phyloP scores from a whole-genome alignment of 345 rosid species.

The Fremontodendron californicum region DNA sequence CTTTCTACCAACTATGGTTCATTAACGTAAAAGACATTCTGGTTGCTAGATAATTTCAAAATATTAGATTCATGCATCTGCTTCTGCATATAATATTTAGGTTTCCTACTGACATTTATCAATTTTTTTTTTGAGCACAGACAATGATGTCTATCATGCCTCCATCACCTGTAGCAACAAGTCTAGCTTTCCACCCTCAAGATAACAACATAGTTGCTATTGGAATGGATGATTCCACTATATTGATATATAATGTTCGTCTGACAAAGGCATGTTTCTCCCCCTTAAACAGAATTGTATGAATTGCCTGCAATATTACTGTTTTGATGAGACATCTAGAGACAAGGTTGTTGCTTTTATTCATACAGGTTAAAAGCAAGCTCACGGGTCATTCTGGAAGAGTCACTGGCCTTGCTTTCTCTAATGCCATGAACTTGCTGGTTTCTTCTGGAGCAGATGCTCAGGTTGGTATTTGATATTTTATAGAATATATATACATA shows the following conservation, averaged over 20 bases:
- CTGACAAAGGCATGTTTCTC: background rate
- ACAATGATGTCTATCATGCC: slow-evolving; percentile 28
- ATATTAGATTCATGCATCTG: background rate
- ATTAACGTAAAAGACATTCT: background rate
- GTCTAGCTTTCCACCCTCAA: slow-evolving; percentile 35
- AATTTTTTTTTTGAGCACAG: slow-evolving; percentile 22
- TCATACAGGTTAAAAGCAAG: slow-evolving; percentile 3
- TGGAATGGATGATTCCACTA: slow-evolving; percentile 36
- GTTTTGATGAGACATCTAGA: background rate
- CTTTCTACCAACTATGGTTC: background rate
- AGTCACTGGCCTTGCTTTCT: slow-evolving; percentile 46
- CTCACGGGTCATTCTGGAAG: slow-evolving; percentile 39
- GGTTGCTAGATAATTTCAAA: background rate
- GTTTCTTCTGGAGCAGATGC: slow-evolving; percentile 52
- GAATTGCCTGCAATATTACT: background rate
- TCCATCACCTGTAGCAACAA: slow-evolving; percentile 33
- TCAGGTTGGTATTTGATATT: slow-evolving; percentile 31
- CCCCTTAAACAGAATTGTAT: background rate
- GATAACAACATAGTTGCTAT: slow-evolving; percentile 41
- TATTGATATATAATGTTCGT: slow-evolving; percentile 30
- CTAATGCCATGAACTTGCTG: slow-evolving; percentile 27
- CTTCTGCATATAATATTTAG: background rate
- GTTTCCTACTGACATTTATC: background rate
- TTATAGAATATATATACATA: background rate
- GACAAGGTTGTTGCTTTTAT: background rate